Conservation (phyloP, 2,329 filamentous ascomycete genomes). For the Bipolaris victoriae region DNA sequence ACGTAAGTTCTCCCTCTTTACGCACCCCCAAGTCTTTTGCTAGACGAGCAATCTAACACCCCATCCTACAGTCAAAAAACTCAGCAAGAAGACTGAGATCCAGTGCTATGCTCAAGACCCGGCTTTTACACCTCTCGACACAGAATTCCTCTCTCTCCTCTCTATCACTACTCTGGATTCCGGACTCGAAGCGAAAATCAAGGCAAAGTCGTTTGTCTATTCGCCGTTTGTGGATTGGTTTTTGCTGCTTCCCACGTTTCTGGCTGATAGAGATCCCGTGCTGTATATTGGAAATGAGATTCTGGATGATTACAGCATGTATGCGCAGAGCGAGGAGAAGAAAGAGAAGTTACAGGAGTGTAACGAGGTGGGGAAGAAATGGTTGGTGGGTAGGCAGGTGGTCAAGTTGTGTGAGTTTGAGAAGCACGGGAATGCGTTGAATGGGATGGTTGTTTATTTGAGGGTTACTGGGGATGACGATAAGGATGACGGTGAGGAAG, state of each 20-base stretch:
- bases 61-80: neutral
- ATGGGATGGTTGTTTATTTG: conserved; percentile 44
- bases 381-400: conserved; percentile 25
- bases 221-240: conserved; percentile 49
- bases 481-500: too few species aligned
- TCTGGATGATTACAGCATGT: conserved; percentile 36
- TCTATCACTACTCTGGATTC: conserved; percentile 24
- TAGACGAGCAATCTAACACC: neutral
- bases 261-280: conserved; percentile 36
- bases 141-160: conserved; percentile 33
- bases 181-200: conserved; percentile 30
- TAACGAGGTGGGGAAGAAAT: conserved; percentile 36
- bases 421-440: conserved; percentile 38
- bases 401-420: conserved; percentile 37
- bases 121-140: conserved; percentile 42
- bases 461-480: neutral
- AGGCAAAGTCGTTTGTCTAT: conserved; percentile 35
- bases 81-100: conserved; percentile 5
- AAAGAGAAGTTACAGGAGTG: conserved; percentile 33
- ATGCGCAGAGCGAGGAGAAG: conserved; percentile 34
- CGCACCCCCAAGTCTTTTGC: neutral
- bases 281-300: conserved; percentile 49
- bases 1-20: conserved; percentile 7
- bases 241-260: conserved; percentile 40
- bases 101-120: conserved; percentile 46